Evolutionary conservation across 1,139 yeast genomes (phyloP).

Genomic region (Petasospora fabianii): DNA sequence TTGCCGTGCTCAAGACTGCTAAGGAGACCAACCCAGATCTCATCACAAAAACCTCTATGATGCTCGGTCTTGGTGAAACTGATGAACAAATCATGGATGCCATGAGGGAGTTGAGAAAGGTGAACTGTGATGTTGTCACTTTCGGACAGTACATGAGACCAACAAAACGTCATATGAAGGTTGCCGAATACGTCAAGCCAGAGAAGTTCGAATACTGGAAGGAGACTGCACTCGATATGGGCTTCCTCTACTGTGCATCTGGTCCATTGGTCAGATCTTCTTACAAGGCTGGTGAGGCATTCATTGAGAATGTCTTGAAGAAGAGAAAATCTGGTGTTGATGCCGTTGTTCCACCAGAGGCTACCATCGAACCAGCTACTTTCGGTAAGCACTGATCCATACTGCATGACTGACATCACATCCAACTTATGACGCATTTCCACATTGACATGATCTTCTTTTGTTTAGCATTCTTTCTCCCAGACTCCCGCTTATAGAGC

Average conservation of each 20-base stretch:
- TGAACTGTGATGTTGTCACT: slow-evolving; percentile 89
- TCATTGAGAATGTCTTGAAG: slow-evolving; percentile 87
- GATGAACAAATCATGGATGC: slow-evolving; percentile 85
- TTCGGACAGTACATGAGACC: slow-evolving; percentile 99
- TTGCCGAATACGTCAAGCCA: slow-evolving; percentile 92
- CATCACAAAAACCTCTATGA: slow-evolving; percentile 88
- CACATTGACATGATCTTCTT: background rate
- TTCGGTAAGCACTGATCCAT: slow-evolving; percentile 1
- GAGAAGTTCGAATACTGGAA: slow-evolving; percentile 95
- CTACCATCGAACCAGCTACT: background rate
- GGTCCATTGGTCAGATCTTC: slow-evolving; percentile 97
- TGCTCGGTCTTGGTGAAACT: slow-evolving; percentile 96
- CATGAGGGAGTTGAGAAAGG: slow-evolving; percentile 66
- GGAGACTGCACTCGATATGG: slow-evolving; percentile 75
- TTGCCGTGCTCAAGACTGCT: slow-evolving; percentile 74
- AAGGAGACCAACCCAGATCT: slow-evolving; percentile 71
- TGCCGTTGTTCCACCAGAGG: slow-evolving; percentile 2
- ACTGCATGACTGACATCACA: background rate
- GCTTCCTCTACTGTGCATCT: slow-evolving; percentile 93
- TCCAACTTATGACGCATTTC: background rate
- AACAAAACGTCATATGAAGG: slow-evolving; percentile 97
- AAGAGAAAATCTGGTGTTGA: slow-evolving; percentile 42
- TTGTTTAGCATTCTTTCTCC: no score
- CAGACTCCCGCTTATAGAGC: no score
- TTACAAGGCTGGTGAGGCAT: slow-evolving; percentile 97